Evolutionary conservation across 345 rosid genomes (phyloP).

Genomic region (Brassica carinata): DNA sequence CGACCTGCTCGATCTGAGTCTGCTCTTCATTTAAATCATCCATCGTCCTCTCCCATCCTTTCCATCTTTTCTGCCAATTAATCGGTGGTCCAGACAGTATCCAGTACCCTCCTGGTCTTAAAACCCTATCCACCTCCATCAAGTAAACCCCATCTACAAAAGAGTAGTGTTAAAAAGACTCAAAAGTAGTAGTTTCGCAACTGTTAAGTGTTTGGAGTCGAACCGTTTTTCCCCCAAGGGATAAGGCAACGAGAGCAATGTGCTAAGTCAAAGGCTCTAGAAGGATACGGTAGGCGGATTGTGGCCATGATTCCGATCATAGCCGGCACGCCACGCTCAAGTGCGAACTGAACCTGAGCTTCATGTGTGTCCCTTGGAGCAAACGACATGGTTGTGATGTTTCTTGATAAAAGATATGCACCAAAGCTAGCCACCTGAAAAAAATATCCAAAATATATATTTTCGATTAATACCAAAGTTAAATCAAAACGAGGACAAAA

Average conservation of each 20-base stretch:
- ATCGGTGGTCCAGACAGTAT: conserved; percentile 91
- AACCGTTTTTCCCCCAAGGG: conserved; percentile 86
- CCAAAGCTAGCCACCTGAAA: conserved; percentile 96
- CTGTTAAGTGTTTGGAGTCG: neutral
- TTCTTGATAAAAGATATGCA: conserved; percentile 77
- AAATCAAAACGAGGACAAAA: neutral
- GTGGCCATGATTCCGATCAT: conserved; percentile 86
- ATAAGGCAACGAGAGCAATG: conserved; percentile 98
- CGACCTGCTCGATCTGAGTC: conserved; percentile 53
- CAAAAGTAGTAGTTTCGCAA: neutral
- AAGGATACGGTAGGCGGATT: conserved; percentile 82
- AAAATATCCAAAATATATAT: neutral
- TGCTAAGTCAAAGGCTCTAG: conserved; percentile 93
- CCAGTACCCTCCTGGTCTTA: conserved; percentile 96
- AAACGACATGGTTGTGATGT: conserved; percentile 77
- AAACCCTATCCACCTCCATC: conserved; percentile 79
- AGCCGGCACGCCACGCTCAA: conserved; percentile 94
- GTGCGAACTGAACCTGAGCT: conserved; percentile 94
- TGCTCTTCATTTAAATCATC: conserved; percentile 71
- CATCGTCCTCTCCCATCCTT: conserved; percentile 75
- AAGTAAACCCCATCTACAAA: conserved; percentile 73
- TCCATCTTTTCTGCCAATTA: conserved; percentile 79
- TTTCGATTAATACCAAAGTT: neutral
- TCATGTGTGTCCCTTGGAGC: conserved; percentile 96
- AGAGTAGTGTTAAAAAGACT: neutral